Evolutionary conservation across 495 filamentous ascomycete species (phyloP).

Genomic region (Penicillium macrosclerotiorum): DNA sequence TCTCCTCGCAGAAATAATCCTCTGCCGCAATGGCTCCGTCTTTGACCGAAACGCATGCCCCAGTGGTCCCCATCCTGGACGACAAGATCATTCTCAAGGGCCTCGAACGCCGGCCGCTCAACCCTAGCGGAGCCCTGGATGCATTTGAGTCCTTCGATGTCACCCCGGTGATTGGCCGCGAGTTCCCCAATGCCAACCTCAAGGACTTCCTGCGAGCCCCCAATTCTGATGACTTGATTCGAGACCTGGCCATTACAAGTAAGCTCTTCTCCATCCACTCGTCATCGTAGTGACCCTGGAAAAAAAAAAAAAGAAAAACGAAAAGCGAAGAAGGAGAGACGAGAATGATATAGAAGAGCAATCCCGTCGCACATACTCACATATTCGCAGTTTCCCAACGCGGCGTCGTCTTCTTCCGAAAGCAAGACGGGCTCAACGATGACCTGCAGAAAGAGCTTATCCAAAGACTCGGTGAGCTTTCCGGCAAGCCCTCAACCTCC

Average conservation of each 20-base stretch:
- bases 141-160: constrained; percentile 59
- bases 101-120: constrained; percentile 39
- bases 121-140: constrained; percentile 53
- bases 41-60: constrained; percentile 14
- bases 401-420: constrained; percentile 80
- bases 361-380: background rate
- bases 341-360: no score
- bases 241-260: constrained; percentile 68
- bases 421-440: constrained; percentile 63
- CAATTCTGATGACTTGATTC: constrained; percentile 64
- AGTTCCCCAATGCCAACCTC: constrained; percentile 59
- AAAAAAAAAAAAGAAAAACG: no score
- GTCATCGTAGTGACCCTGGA: no score
- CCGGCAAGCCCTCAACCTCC: constrained; percentile 65
- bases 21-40: constrained; percentile 26
- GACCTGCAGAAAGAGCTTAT: constrained; percentile 67
- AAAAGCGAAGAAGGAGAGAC: no score
- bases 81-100: constrained; percentile 13
- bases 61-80: constrained; percentile 19
- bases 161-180: constrained; percentile 66
- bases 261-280: constrained; percentile 4
- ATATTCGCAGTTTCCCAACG: constrained; percentile 67
- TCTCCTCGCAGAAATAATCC: no score
- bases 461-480: constrained; percentile 59
- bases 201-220: constrained; percentile 57